A percentile compares a stretch with the other conserved stretches of the same genome.
Evolutionary conservation across 371 early-diverging fungal species (phyloP).

Genomic region (Syncephalastrum monosporum): DNA sequence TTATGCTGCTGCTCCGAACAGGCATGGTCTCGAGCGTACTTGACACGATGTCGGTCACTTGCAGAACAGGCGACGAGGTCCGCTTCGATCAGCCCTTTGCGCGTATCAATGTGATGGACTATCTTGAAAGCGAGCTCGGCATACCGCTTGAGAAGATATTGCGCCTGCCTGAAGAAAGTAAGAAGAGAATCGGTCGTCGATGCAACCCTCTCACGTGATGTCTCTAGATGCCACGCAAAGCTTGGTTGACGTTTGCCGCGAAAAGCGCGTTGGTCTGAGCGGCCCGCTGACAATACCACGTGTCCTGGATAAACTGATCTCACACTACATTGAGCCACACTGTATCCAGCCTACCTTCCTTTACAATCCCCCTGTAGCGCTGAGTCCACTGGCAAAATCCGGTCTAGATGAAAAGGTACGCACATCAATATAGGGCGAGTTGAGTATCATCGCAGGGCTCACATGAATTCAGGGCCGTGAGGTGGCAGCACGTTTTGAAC

Average conservation of each 20-base stretch:
- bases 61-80: conserved; percentile 35
- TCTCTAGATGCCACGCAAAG: conserved; percentile 29
- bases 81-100: conserved; percentile 80
- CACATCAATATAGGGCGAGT: conserved; percentile 5
- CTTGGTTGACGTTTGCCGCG: conserved; percentile 54
- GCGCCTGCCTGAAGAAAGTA: conserved; percentile 19
- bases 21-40: conserved; percentile 53
- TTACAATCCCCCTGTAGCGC: conserved; percentile 84
- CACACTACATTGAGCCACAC: conserved; percentile 85
- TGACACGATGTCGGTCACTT: conserved; percentile 59
- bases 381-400: conserved; percentile 95
- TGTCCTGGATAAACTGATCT: conserved; percentile 91
- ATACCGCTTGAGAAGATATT: conserved; percentile 55
- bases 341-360: conserved; percentile 95
- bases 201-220: background rate
- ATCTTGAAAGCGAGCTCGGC: conserved; percentile 57
- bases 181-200: conserved; percentile 8
- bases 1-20: conserved; percentile 69
- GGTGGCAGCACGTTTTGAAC: conserved; percentile 87
- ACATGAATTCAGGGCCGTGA: conserved; percentile 31
- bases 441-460: background rate
- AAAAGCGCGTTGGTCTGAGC: conserved; percentile 53
- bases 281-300: conserved; percentile 80
- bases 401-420: conserved; percentile 34
- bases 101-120: conserved; percentile 77